Evolutionary conservation across 2,329 filamentous ascomycete genomes (phyloP).

Genomic region (Penicillium sp.): DNA sequence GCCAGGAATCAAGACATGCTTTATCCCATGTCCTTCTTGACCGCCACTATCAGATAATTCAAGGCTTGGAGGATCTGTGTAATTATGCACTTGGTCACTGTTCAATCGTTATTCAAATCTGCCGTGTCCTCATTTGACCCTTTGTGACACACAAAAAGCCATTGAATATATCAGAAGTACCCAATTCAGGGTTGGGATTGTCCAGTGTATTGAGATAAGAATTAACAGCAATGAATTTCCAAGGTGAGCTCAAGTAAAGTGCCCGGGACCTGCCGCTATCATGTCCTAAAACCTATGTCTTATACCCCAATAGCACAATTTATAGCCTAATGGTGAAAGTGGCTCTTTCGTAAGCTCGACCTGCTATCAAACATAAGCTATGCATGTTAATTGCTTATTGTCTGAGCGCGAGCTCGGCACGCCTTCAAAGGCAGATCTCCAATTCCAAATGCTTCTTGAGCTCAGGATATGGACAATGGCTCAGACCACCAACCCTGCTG

Average conservation of each 20-base stretch:
- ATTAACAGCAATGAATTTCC: not conserved
- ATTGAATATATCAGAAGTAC: constrained; percentile 13
- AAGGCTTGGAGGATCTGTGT: not conserved
- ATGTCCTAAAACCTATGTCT: not conserved
- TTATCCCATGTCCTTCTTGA: not conserved
- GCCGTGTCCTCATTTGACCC: not conserved
- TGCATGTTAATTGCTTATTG: constrained; percentile 4
- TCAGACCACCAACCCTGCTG: not conserved
- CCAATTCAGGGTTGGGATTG: not conserved
- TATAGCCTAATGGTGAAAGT: not conserved
- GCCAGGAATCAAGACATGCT: not conserved
- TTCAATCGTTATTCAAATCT: constrained; percentile 1
- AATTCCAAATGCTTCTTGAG: not conserved
- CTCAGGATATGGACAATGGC: not conserved
- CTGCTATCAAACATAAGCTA: not conserved
- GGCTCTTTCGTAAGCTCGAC: not conserved
- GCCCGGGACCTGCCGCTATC: not conserved
- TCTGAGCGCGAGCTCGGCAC: constrained; percentile 5
- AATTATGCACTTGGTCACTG: not conserved
- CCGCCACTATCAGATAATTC: not conserved
- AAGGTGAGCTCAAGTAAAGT: not conserved
- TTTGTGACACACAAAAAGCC: constrained; percentile 15
- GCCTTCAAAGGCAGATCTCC: too few species aligned
- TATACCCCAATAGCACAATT: not conserved
- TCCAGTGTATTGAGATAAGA: not conserved